Evolutionary conservation across 352 stramenopile species (phyloP).

Genomic region (Elongisporangium anandrum): DNA sequence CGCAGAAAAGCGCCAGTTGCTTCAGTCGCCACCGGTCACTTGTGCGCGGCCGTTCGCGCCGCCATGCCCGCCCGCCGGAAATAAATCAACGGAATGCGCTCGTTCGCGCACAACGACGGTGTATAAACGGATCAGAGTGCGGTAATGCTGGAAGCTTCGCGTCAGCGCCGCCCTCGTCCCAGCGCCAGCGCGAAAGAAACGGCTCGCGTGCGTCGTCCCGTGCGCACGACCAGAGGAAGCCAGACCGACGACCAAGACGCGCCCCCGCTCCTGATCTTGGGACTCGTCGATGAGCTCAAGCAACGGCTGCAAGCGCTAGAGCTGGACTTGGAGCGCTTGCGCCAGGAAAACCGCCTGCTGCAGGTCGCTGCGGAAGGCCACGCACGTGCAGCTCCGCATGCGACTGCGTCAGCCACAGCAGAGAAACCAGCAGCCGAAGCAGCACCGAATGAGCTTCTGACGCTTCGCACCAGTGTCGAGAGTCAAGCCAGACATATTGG

Average conservation of each 20-base stretch:
- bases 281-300: conserved; percentile 33
- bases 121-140: not conserved
- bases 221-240: not conserved
- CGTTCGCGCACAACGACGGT: not conserved
- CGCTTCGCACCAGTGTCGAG: conserved; percentile 8
- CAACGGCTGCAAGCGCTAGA: conserved; percentile 34
- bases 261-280: conserved; percentile 1
- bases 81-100: not conserved
- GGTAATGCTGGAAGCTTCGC: not conserved
- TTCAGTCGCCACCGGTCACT: not conserved
- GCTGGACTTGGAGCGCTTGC: conserved; percentile 37
- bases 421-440: not conserved
- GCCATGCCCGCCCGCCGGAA: not conserved
- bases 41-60: not conserved
- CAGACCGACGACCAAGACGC: not conserved
- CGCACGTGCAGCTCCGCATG: not conserved
- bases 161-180: not conserved
- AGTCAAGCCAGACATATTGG: conserved; percentile 39
- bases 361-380: conserved; percentile 11
- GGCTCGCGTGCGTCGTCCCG: not conserved
- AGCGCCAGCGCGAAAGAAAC: not conserved
- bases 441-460: not conserved
- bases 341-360: conserved; percentile 53
- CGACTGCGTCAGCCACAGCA: not conserved
- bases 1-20: not conserved